Evolutionary conservation across 1,284 basidiomycete genomes (phyloP), one percentile per base, ranked within the genome.

Genomic region (Anthracocystis setariae): DNA sequence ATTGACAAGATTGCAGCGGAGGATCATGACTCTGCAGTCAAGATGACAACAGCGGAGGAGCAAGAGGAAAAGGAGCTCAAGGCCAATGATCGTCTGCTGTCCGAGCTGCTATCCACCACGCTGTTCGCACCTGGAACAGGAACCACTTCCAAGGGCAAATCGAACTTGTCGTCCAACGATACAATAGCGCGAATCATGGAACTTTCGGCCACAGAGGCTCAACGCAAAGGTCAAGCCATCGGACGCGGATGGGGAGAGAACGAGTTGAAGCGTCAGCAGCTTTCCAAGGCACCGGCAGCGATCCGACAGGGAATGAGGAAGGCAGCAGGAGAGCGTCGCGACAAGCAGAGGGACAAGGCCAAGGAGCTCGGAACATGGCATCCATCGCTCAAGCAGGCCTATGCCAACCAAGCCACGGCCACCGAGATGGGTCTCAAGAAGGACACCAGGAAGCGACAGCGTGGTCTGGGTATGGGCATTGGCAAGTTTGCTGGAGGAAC

Each of bases 281-380:
- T 79, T 3, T 67, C 69, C 9, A 73, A 71, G 42, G 77, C 77
- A 55, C 79, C 80, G 0, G 71, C 72, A n/a, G 59, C 70, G 8
- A 77, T 80, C 7, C 59, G 77, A 23, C 54, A 65, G 23, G 80
- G 78, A 0, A 59, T 81, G 58, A 70, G 78, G 12, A 64, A 64
- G 15, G 77, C 75, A 33, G 76, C 75, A 0, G 74, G 73, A 5
- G 74, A 78, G 49, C 59, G 75, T 24, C 68, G 74, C 10, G 78
- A 74, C 18, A 77, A 77, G 60, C 75, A 81, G 42, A 48, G 78
- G 24, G 78, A 78, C 24, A 73, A 68, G 44, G 73, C 74, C 20
- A 78, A 76, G 43, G 80, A 82, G 60, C 47, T 82, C n/a, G 80
- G 80, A 2, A 70, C 77, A 17, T 78, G 76, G 70, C 77, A 79